A percentile compares a stretch with the other conserved stretches of the same genome.
Evolutionary conservation across 2,329 filamentous ascomycete species (phyloP).

Genomic region (Chrysoporthe deuterocubensis): DNA sequence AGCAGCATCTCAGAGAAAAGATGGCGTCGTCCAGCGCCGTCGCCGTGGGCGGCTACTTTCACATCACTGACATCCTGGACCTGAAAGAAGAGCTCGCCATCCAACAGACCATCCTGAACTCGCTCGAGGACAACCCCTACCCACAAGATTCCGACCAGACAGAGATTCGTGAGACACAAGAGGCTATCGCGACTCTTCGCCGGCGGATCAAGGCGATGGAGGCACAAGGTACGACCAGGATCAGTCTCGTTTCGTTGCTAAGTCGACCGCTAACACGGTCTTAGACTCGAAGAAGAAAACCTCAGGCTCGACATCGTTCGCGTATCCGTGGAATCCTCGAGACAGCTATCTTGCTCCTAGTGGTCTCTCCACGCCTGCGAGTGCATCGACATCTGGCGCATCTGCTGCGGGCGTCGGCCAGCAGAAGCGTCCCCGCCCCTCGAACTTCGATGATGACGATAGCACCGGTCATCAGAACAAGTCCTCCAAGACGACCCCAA

Average conservation of each 20-base stretch:
- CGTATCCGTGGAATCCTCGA: slow-evolving; percentile 8
- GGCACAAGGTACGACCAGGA: slow-evolving; percentile 14
- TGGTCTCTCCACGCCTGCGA: slow-evolving; percentile 20
- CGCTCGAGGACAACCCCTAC: slow-evolving; percentile 41
- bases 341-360: slow-evolving; percentile 10
- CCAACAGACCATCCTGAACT: slow-evolving; percentile 48
- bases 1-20: slow-evolving; percentile 1
- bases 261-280: slow-evolving; percentile 1
- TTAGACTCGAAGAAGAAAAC: slow-evolving; percentile 7
- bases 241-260: background rate
- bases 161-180: slow-evolving; percentile 35
- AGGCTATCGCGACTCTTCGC: slow-evolving; percentile 36
- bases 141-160: slow-evolving; percentile 28
- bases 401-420: slow-evolving; percentile 10
- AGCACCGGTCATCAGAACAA: slow-evolving; percentile 19
- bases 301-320: slow-evolving; percentile 13
- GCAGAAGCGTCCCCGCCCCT: slow-evolving; percentile 21
- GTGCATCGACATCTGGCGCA: slow-evolving; percentile 11
- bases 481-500: slow-evolving; percentile 30
- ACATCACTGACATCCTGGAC: slow-evolving; percentile 35
- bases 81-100: slow-evolving; percentile 46
- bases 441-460: slow-evolving; percentile 25
- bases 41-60: background rate
- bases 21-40: slow-evolving; percentile 15
- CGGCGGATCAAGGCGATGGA: slow-evolving; percentile 33